Conservation (phyloP, 2,329 filamentous ascomycete genomes). For the Microsporum ferrugineum region DNA sequence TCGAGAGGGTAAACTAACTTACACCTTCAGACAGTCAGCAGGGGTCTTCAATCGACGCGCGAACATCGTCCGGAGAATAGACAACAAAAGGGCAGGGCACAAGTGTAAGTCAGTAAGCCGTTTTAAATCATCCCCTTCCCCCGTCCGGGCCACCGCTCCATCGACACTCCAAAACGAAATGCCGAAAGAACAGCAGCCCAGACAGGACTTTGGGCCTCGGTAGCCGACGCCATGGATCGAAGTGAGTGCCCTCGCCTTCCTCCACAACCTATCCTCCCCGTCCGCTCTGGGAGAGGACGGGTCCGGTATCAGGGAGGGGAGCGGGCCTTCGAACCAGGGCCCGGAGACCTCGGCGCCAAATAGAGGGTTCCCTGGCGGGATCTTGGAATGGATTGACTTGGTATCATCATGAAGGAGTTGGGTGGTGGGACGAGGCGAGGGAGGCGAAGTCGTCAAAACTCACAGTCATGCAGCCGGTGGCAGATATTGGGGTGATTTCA, state of each 20-base stretch:
- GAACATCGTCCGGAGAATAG: not conserved
- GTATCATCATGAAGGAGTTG: slow-evolving; percentile 42
- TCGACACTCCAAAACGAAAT: slow-evolving; percentile 30
- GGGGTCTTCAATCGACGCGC: not conserved
- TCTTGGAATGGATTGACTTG: slow-evolving; percentile 55
- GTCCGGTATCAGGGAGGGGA: slow-evolving; percentile 38
- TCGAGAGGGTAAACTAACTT: too few species aligned
- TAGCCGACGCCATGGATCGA: not conserved
- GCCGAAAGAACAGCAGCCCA: slow-evolving; percentile 10
- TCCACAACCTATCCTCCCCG: slow-evolving; percentile 7
- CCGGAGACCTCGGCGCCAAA: slow-evolving; percentile 12
- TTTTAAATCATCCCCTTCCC: slow-evolving; percentile 35
- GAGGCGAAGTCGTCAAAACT: not conserved
- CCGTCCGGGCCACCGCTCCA: slow-evolving; percentile 23
- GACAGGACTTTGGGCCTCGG: not conserved
- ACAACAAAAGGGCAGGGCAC: not conserved
- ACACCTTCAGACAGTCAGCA: not conserved
- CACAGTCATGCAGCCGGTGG: not conserved
- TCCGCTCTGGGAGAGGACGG: slow-evolving; percentile 14
- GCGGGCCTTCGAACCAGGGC: slow-evolving; percentile 8
- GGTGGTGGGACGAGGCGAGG: not conserved
- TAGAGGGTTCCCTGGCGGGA: slow-evolving; percentile 28
- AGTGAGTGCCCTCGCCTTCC: not conserved
- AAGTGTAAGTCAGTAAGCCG: slow-evolving; percentile 27
- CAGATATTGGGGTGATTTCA: not conserved